A percentile compares a stretch with the other conserved stretches of the same genome.
Conservation (phyloP, 176 grass and related monocot species). For the Zoysia pacifica region DNA sequence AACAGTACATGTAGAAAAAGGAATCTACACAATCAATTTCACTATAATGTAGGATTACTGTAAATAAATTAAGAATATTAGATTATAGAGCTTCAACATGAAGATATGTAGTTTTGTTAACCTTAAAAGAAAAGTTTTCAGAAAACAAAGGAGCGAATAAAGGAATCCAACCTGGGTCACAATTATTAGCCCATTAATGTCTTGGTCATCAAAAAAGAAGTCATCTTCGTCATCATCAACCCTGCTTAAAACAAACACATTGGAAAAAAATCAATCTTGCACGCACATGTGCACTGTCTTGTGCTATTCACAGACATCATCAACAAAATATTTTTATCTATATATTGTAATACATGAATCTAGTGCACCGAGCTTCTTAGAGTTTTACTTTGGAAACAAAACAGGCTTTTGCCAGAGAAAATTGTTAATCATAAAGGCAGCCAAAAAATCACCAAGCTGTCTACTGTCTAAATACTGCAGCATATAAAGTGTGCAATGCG, state of each 20-base stretch:
- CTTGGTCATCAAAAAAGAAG: conserved; percentile 86
- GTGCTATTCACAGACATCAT: background rate
- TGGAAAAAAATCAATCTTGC: background rate
- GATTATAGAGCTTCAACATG: no score
- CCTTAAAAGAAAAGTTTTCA: no score
- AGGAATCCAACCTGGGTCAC: conserved; percentile 77
- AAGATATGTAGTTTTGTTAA: no score
- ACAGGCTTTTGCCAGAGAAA: no score
- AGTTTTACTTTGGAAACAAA: no score
- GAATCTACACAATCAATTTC: conserved; percentile 23
- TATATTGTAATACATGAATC: conserved; percentile 10
- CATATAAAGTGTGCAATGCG: no score
- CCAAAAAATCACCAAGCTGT: background rate
- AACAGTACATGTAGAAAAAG: background rate
- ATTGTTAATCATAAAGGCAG: background rate
- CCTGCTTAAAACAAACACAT: conserved; percentile 55
- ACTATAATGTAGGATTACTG: background rate
- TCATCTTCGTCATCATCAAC: conserved; percentile 71
- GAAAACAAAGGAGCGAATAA: background rate
- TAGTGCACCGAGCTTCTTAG: background rate
- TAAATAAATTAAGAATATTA: background rate
- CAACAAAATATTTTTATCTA: background rate
- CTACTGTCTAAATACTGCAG: background rate
- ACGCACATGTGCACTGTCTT: background rate
- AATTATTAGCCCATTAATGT: conserved; percentile 87